Percentiles rank a stretch among this genome's conserved stretches.
These are phyloP conservation scores for Leptographium galeiforme DNA, from an alignment of 2,329 filamentous ascomycete genomes.

Conservation along the genomic window DNA sequence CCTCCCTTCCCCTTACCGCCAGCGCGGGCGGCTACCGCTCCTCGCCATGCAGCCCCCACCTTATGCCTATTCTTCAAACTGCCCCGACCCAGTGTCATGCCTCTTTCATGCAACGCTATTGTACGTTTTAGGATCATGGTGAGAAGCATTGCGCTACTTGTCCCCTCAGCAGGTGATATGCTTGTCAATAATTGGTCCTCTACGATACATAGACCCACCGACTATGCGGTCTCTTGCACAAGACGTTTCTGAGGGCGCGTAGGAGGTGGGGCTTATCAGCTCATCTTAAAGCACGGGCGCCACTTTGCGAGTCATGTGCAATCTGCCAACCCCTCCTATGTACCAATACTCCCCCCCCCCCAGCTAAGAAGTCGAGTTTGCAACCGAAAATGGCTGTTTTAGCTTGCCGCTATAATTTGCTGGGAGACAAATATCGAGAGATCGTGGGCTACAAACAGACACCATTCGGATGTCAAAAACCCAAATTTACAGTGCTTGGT, in stretches of 20 bases:
- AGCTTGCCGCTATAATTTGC: too few species aligned
- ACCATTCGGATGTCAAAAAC: too few species aligned
- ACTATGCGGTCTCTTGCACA: constrained; percentile 15
- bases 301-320: too few species aligned
- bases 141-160: background rate
- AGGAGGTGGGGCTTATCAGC: constrained; percentile 9
- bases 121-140: too few species aligned
- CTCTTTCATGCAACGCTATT: background rate
- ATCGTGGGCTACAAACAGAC: too few species aligned
- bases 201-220: background rate
- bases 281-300: background rate
- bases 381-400: too few species aligned
- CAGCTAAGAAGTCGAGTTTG: too few species aligned
- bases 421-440: too few species aligned
- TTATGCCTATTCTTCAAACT: background rate
- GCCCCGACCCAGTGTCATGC: background rate
- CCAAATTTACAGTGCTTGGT: too few species aligned
- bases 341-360: too few species aligned
- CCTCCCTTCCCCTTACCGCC: background rate
- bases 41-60: background rate
- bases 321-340: too few species aligned
- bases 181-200: background rate
- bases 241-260: constrained; percentile 29
- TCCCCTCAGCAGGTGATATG: too few species aligned
- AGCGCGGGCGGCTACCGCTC: background rate